Base-by-base conservation (phyloP, 192 early-diverging fungal genomes). In the Mortierella alpina region DNA sequence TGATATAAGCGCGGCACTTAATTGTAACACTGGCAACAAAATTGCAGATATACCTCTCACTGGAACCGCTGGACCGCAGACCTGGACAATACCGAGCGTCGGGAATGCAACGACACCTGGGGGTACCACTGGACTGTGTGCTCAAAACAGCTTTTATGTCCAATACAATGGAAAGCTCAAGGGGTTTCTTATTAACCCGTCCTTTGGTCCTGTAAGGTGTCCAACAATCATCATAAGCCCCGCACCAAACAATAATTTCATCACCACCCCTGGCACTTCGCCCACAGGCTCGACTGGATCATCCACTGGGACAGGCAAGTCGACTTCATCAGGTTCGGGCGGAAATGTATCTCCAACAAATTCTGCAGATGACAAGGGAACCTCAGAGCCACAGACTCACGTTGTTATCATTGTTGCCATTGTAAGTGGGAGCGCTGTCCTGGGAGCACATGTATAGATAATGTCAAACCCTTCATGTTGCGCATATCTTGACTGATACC, bases 381-480 rank as follows among this genome's bases (percentile, higher is more conserved):
- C 20, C 1, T 61, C 58, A 6, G 22, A 62, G 12, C 63, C 71
- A 49, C 59, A 58, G 54, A 59, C 63, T 7, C 47, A 18, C 41
- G 18, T 67, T 44, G 48, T 74, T 39, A 51, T 73, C 12, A 66
- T 66, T 45, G 72, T 73, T n/a, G 72, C 72, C 0, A 61, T 74
- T 53, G 64, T 60, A 70, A 52, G 68, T 60, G 5, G 11, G 8
- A 31, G 5, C n/a, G 7, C 46, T 48, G 20, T 64, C 11, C n/a
- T 31, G 1, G 31, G 31, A 31, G 31, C 31, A 31, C 31, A 31
- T 2, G 31, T 31, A 31, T 31, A 31, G 31, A 31, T 3, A 4
- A 59, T 39, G 40, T 40, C 15, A 40, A 39, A 39, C 5, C 13
- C 57, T 23, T 47, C 17, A 22, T 57, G 8, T 49, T 49, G 47